phyloP scores from a whole-genome alignment of 2,329 filamentous ascomycete genomes.

The Talaromyces sp. region DNA sequence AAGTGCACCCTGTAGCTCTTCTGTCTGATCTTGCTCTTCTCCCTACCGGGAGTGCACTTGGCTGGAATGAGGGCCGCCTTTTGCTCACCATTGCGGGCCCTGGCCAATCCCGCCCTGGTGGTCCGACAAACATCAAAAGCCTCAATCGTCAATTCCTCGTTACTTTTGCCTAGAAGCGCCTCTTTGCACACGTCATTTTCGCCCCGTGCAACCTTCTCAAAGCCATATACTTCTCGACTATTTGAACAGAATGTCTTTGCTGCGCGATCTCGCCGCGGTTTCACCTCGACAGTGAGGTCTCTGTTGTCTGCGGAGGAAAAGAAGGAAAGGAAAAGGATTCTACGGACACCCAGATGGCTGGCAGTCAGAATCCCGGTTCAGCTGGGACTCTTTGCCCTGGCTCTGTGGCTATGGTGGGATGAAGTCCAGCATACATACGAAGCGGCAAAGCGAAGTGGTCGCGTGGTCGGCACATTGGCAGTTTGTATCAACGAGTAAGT shows the following conservation, averaged over 20 bases:
- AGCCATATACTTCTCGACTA: neutral
- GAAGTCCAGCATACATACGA: conserved; percentile 77
- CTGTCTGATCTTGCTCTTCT: neutral
- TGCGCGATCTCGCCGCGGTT: conserved; percentile 11
- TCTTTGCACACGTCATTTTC: neutral
- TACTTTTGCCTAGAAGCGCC: conserved; percentile 3
- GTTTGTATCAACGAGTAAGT: conserved; percentile 87
- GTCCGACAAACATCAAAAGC: conserved; percentile 27
- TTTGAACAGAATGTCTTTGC: neutral
- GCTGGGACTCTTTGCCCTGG: conserved; percentile 43
- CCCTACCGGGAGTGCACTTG: conserved; percentile 2
- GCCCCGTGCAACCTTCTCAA: neutral
- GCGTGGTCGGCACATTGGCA: conserved; percentile 73
- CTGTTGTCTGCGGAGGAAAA: conserved; percentile 14
- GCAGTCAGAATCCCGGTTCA: conserved; percentile 36
- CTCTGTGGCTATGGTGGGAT: conserved; percentile 56
- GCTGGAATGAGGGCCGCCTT: conserved; percentile 39
- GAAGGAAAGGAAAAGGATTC: conserved; percentile 24
- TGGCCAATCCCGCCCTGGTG: conserved; percentile 32
- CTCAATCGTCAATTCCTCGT: conserved; percentile 15
- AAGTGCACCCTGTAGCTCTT: neutral
- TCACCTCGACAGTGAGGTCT: conserved; percentile 22
- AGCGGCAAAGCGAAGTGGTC: conserved; percentile 73
- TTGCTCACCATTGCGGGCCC: conserved; percentile 37
- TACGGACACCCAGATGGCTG: too few species aligned